Conservation (phyloP, 2,329 filamentous ascomycete genomes). For the Arthroderma uncinatum region DNA sequence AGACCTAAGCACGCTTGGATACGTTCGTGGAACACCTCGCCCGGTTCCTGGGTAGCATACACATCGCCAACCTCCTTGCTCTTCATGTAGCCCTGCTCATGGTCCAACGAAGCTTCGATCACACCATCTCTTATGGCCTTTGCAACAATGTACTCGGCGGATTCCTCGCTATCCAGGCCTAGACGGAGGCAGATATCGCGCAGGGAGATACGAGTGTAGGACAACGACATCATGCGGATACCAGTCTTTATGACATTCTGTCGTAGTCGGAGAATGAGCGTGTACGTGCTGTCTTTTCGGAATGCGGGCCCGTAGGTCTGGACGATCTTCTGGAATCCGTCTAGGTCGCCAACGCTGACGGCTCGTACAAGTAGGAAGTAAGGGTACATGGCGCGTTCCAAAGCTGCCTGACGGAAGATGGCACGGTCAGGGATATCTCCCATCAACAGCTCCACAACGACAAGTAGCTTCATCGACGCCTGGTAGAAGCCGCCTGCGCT, state of each 20-base stretch:
- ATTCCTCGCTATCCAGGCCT: constrained; percentile 89
- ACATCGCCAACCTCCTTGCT: constrained; percentile 94
- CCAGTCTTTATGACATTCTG: constrained; percentile 99
- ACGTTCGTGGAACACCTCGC: constrained; percentile 94
- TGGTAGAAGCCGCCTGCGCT: constrained; percentile 92
- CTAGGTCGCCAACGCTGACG: constrained; percentile 89
- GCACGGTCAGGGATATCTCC: constrained; percentile 94
- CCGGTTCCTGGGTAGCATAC: constrained; percentile 89
- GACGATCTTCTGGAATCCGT: constrained; percentile 82
- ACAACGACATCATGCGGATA: constrained; percentile 97
- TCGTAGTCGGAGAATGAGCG: constrained; percentile 80
- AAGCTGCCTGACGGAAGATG: constrained; percentile 77
- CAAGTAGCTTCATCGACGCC: constrained; percentile 87
- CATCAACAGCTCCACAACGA: constrained; percentile 95
- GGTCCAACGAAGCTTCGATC: constrained; percentile 87
- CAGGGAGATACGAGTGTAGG: constrained; percentile 92
- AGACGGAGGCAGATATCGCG: constrained; percentile 95
- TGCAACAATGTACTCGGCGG: constrained; percentile 96
- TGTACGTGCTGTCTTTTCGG: constrained; percentile 89
- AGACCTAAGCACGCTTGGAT: constrained; percentile 83
- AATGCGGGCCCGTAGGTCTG: constrained; percentile 72
- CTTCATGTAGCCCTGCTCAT: constrained; percentile 95
- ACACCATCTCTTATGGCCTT: constrained; percentile 97
- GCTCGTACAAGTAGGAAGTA: constrained; percentile 92
- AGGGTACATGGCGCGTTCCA: constrained; percentile 79